Evolutionary conservation across 2,329 filamentous ascomycete species (phyloP).

Genomic region (Cladosporium cucumerinum): DNA sequence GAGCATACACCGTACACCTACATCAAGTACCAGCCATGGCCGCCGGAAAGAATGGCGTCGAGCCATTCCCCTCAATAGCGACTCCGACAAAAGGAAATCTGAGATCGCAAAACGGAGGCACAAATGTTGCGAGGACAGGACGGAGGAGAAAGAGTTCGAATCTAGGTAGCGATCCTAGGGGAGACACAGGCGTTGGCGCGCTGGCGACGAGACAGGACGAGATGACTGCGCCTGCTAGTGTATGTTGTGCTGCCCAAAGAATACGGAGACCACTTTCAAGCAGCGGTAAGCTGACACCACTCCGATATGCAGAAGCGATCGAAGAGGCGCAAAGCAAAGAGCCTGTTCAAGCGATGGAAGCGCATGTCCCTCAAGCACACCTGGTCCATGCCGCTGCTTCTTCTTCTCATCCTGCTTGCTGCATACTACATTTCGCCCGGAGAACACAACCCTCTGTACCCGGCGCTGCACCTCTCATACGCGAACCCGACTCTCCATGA

Average conservation of each 20-base stretch:
- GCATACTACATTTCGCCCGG: slow-evolving; percentile 74
- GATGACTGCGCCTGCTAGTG: slow-evolving; percentile 4
- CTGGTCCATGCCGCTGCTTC: slow-evolving; percentile 65
- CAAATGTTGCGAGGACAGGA: neutral
- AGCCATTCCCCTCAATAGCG: slow-evolving; percentile 9
- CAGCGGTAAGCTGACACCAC: slow-evolving; percentile 21
- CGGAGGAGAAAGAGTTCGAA: slow-evolving; percentile 32
- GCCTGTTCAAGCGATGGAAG: slow-evolving; percentile 45
- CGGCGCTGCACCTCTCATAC: slow-evolving; percentile 89
- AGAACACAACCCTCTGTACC: slow-evolving; percentile 72
- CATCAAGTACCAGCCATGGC: neutral
- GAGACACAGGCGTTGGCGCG: slow-evolving; percentile 51
- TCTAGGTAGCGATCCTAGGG: slow-evolving; percentile 51
- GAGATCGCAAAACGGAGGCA: slow-evolving; percentile 6
- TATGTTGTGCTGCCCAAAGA: slow-evolving; percentile 7
- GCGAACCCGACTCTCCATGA: slow-evolving; percentile 48
- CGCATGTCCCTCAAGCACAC: slow-evolving; percentile 52
- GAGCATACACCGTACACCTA: neutral
- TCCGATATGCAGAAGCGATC: slow-evolving; percentile 36
- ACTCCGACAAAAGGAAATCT: neutral
- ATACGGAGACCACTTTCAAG: slow-evolving; percentile 10
- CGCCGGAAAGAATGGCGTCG: slow-evolving; percentile 1
- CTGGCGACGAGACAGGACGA: slow-evolving; percentile 42
- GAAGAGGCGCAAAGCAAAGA: slow-evolving; percentile 47
- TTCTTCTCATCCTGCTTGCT: slow-evolving; percentile 61